A percentile compares a stretch with the other conserved stretches of the same genome.
Evolutionary conservation across 352 stramenopile genomes (phyloP).

Genomic region (Phytophthora hibernalis): DNA sequence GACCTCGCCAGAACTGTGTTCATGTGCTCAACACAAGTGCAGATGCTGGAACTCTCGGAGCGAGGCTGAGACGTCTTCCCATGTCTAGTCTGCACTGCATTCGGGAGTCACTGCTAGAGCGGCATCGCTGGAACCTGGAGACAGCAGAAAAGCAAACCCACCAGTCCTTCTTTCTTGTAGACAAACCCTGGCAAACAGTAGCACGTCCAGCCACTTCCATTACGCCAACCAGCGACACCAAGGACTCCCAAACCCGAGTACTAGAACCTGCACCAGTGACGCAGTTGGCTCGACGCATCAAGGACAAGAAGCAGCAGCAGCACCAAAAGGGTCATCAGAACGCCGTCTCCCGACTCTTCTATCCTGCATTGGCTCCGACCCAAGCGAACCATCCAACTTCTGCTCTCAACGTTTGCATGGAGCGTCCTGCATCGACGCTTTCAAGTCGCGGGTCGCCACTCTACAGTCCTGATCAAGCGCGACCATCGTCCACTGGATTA

Average conservation of each 20-base stretch:
- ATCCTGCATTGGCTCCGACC: not conserved
- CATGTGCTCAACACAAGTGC: conserved; percentile 67
- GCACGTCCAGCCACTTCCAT: conserved; percentile 11
- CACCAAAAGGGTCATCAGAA: conserved; percentile 31
- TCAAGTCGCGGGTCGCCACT: conserved; percentile 20
- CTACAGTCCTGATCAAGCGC: conserved; percentile 11
- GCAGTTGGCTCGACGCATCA: conserved; percentile 55
- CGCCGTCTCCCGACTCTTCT: conserved; percentile 28
- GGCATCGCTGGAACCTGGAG: conserved; percentile 64
- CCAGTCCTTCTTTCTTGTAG: conserved; percentile 45
- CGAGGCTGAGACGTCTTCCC: conserved; percentile 62
- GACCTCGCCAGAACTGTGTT: conserved; percentile 56
- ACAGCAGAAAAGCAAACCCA: conserved; percentile 42
- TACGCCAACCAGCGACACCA: conserved; percentile 12
- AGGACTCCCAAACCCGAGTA: conserved; percentile 24
- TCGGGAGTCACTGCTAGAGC: conserved; percentile 57
- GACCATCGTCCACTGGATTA: conserved; percentile 4
- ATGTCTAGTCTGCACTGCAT: conserved; percentile 52
- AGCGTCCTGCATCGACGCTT: conserved; percentile 1
- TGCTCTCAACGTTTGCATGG: conserved; percentile 2
- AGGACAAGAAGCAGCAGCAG: conserved; percentile 56
- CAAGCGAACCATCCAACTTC: conserved; percentile 3
- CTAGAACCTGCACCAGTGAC: conserved; percentile 41
- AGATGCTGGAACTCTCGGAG: conserved; percentile 72
- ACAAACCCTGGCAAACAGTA: conserved; percentile 62